phyloP scores from a whole-genome alignment of 768 basidiomycete species.

The Agaricus subrufescens region DNA sequence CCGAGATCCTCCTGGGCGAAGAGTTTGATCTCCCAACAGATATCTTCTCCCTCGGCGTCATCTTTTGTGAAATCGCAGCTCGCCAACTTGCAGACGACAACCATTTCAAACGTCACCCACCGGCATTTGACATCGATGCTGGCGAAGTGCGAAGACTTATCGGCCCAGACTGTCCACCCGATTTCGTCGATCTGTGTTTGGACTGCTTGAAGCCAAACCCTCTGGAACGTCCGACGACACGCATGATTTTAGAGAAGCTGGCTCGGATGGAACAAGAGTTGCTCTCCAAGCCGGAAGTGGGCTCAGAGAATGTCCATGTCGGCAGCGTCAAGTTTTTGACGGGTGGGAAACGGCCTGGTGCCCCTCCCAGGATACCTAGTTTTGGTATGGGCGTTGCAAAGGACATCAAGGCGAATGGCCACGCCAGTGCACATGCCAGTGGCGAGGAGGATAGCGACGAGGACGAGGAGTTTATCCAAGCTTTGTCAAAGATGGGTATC shows the following conservation, averaged over 20 bases:
- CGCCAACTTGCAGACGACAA: conserved; percentile 82
- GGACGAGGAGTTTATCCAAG: conserved; percentile 66
- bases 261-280: conserved; percentile 83
- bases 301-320: conserved; percentile 62
- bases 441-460: conserved; percentile 50
- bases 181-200: conserved; percentile 71
- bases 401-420: conserved; percentile 37
- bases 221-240: conserved; percentile 64
- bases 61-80: conserved; percentile 88
- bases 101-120: conserved; percentile 73
- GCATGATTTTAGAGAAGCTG: conserved; percentile 74
- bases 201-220: conserved; percentile 73
- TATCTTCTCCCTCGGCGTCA: conserved; percentile 89
- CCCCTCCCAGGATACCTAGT: conserved; percentile 78
- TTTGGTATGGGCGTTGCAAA: conserved; percentile 72
- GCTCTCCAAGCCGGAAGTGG: conserved; percentile 56
- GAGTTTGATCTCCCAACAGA: conserved; percentile 95
- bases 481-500: conserved; percentile 49
- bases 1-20: conserved; percentile 87
- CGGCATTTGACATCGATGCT: conserved; percentile 71
- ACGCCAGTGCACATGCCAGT: conserved; percentile 17
- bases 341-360: conserved; percentile 51
- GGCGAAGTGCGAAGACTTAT: conserved; percentile 68
- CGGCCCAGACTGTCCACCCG: conserved; percentile 71
- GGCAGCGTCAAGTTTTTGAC: conserved; percentile 85